Conservation (phyloP, 2,329 filamentous ascomycete genomes). For the Kalmusia sp. region DNA sequence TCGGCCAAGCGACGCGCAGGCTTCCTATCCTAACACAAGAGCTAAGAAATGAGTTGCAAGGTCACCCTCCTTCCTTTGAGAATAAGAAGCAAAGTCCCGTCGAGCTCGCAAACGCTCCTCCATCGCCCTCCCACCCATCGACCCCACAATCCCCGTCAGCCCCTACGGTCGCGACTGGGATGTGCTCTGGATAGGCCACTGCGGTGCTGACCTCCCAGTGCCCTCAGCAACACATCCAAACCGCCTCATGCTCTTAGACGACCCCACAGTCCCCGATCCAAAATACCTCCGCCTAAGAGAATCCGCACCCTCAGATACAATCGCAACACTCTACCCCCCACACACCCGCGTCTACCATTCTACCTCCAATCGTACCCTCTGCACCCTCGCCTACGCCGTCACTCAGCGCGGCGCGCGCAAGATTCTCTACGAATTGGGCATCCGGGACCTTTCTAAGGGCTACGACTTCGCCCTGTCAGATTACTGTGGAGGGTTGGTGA, state of each 20-base stretch:
- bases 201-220: conserved; percentile 33
- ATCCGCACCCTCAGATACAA: conserved; percentile 20
- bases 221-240: conserved; percentile 19
- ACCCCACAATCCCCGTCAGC: conserved; percentile 16
- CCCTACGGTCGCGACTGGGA: conserved; percentile 46
- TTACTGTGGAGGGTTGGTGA: conserved; percentile 27
- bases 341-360: conserved; percentile 30
- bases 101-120: conserved; percentile 23
- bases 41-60: not conserved
- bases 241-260: conserved; percentile 24
- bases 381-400: conserved; percentile 34
- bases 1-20: conserved; percentile 17
- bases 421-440: conserved; percentile 34
- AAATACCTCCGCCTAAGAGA: conserved; percentile 30
- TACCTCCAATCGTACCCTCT: conserved; percentile 24
- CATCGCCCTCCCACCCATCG: conserved; percentile 12
- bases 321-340: conserved; percentile 26
- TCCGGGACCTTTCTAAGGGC: conserved; percentile 32
- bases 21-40: conserved; percentile 17
- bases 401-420: conserved; percentile 34
- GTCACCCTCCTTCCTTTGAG: conserved; percentile 11
- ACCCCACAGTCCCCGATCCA: conserved; percentile 26
- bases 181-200: conserved; percentile 50
- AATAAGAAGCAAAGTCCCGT: conserved; percentile 1
- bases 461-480: conserved; percentile 32